A percentile compares a stretch with the other conserved stretches of the same genome.
Conservation (phyloP, 306 rosid species). For the Senna siamea region DNA sequence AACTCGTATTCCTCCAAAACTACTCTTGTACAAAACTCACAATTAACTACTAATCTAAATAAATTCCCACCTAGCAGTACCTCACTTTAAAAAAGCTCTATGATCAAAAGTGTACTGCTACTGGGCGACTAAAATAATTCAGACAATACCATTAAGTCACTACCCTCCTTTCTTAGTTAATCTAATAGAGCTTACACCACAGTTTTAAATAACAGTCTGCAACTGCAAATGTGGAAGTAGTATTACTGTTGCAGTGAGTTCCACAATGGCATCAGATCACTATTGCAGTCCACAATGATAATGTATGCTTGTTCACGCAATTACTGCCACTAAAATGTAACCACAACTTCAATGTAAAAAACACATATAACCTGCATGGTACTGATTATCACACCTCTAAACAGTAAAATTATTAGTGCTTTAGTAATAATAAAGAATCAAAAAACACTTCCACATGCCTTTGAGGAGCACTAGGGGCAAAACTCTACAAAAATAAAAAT, state of each 20-base stretch:
- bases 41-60: too few relatives aligned
- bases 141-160: too few relatives aligned
- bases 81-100: too few relatives aligned
- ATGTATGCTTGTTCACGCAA: too few relatives aligned
- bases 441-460: conserved; percentile 9
- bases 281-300: conserved; percentile 1
- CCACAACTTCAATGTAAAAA: too few relatives aligned
- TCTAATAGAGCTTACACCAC: conserved; percentile 3
- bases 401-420: conserved; percentile 6
- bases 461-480: not conserved
- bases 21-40: too few relatives aligned
- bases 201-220: not conserved
- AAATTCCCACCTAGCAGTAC: too few relatives aligned
- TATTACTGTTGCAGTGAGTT: not conserved
- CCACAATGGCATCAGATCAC: not conserved
- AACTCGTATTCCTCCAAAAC: too few relatives aligned
- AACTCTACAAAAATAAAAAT: conserved; percentile 24
- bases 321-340: too few relatives aligned
- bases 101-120: too few relatives aligned
- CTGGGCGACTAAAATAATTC: too few relatives aligned
- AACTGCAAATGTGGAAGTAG: not conserved
- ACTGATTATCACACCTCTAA: conserved; percentile 19
- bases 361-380: not conserved
- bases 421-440: conserved; percentile 26
- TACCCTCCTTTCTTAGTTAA: not conserved